A percentile compares a stretch with the other conserved stretches of the same genome.
Conservation (phyloP, 192 early-diverging fungal species). For the Diversispora epigaea region DNA sequence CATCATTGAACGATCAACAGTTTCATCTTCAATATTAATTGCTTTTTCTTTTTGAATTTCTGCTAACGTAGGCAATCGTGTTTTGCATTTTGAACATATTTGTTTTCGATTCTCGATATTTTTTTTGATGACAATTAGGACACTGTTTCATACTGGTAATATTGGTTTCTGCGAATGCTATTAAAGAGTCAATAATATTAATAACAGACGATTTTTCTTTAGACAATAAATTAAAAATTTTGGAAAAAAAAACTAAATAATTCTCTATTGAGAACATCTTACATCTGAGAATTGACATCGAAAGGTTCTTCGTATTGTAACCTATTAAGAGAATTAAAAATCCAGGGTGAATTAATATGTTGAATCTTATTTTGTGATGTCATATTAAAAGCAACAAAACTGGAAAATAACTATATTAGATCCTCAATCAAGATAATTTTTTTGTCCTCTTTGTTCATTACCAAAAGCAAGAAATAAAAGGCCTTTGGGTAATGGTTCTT, state of each 20-base stretch:
- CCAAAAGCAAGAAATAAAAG: conserved; percentile 21
- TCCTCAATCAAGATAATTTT: conserved; percentile 21
- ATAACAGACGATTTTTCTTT: conserved; percentile 17
- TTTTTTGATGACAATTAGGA: background rate
- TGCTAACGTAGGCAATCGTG: background rate
- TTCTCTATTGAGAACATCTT: background rate
- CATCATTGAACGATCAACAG: background rate
- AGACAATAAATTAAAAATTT: conserved; percentile 2
- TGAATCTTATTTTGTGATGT: conserved; percentile 16
- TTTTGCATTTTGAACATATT: background rate
- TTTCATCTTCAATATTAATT: background rate
- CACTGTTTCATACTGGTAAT: background rate
- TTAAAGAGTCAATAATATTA: background rate
- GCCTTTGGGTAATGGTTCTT: background rate
- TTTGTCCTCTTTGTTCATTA: conserved; percentile 19
- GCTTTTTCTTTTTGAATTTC: background rate
- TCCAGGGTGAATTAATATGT: conserved; percentile 3
- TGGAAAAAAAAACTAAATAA: conserved; percentile 13
- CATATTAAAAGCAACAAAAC: too few species aligned
- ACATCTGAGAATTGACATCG: background rate
- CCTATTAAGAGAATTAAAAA: conserved; percentile 15
- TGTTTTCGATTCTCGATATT: conserved; percentile 28
- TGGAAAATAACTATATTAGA: too few species aligned
- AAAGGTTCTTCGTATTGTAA: conserved; percentile 17
- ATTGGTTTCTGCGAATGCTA: background rate